Conservation (phyloP, 805 yeast genomes). For the Candida dendrica region DNA sequence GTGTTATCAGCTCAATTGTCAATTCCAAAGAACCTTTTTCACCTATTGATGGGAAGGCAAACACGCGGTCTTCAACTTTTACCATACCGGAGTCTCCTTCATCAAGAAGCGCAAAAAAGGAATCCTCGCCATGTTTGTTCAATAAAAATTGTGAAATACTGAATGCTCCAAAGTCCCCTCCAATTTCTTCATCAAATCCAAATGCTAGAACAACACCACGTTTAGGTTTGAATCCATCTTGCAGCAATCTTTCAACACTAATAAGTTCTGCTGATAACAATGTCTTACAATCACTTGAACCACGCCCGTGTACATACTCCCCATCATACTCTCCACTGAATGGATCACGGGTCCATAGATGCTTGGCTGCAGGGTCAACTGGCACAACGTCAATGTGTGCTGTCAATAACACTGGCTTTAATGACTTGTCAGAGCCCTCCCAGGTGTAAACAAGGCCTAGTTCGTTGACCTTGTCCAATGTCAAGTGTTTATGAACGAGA, state of each 20-base stretch:
- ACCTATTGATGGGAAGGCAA: constrained; percentile 51
- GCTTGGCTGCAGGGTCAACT: constrained; percentile 40
- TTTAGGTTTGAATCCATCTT: constrained; percentile 38
- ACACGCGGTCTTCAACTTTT: constrained; percentile 30
- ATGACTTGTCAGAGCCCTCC: constrained; percentile 40
- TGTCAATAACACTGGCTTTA: constrained; percentile 61
- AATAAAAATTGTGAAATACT: constrained; percentile 37
- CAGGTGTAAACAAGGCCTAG: constrained; percentile 60
- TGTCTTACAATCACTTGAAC: constrained; percentile 67
- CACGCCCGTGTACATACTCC: constrained; percentile 61
- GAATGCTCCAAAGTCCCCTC: constrained; percentile 57
- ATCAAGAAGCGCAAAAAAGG: constrained; percentile 56
- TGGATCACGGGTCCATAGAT: constrained; percentile 64
- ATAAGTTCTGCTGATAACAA: constrained; percentile 56
- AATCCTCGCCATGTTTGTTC: constrained; percentile 49
- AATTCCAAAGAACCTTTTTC: constrained; percentile 58
- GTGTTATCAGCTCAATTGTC: constrained; percentile 42
- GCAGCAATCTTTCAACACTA: constrained; percentile 44
- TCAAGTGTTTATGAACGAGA: constrained; percentile 35
- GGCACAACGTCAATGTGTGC: constrained; percentile 86
- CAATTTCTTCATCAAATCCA: constrained; percentile 73
- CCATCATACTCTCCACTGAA: constrained; percentile 63
- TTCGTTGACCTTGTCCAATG: constrained; percentile 49
- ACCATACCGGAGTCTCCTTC: constrained; percentile 39
- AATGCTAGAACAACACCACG: constrained; percentile 56